Evolutionary conservation across 768 basidiomycete genomes (phyloP).

Genomic region (Amanita jacksonii): DNA sequence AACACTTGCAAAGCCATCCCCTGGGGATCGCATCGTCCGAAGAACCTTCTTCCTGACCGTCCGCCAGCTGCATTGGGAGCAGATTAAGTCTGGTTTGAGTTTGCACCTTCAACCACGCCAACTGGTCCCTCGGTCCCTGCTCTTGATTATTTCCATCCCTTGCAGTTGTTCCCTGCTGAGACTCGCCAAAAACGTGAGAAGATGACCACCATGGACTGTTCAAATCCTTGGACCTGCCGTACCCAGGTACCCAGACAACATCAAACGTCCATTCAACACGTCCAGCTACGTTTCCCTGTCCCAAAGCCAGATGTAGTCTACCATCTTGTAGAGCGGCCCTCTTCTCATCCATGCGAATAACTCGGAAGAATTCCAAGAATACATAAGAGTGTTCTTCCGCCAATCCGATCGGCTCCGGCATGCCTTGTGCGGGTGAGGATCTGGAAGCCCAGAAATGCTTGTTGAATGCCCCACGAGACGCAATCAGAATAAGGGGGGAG

Average conservation of each 20-base stretch:
- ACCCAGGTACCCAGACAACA: not conserved
- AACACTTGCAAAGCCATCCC: slow-evolving; percentile 7
- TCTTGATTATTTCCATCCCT: too few relatives aligned
- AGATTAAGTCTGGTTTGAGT: not conserved
- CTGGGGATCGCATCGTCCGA: slow-evolving; percentile 6
- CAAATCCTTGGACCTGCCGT: not conserved
- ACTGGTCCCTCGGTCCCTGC: not conserved
- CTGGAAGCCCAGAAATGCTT: not conserved
- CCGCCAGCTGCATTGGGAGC: slow-evolving; percentile 1
- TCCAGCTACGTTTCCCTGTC: not conserved
- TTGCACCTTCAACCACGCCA: not conserved
- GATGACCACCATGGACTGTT: slow-evolving; percentile 2
- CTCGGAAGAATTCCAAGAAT: slow-evolving; percentile 5
- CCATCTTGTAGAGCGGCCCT: not conserved
- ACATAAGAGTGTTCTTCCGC: slow-evolving; percentile 6
- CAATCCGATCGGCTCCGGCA: not conserved
- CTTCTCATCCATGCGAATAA: not conserved
- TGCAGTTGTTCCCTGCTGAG: too few relatives aligned
- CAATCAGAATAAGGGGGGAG: slow-evolving; percentile 4
- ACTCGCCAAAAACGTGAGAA: not conserved
- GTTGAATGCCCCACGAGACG: not conserved
- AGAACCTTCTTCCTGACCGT: slow-evolving; percentile 6
- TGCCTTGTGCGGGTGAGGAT: not conserved
- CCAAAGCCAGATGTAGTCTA: too few relatives aligned
- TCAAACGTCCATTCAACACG: slow-evolving; percentile 6